Evolutionary conservation across 306 rosid species (phyloP).

Genomic region (Prunus fruticosa): DNA sequence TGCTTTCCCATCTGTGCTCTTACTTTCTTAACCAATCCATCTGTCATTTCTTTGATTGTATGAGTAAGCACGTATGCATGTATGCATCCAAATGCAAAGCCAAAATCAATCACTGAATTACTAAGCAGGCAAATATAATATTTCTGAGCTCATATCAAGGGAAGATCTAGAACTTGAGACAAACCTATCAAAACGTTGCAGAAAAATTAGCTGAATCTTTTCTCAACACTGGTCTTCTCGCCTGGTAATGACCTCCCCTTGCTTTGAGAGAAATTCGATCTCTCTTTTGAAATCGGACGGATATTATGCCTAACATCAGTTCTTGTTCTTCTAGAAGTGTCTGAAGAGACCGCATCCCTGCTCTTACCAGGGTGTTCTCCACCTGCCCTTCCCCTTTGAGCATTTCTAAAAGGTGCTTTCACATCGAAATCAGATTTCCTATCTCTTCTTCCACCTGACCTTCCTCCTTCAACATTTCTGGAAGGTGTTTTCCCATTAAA

Average conservation of each 20-base stretch:
- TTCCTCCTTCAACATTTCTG: conserved; percentile 7
- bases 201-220: not conserved
- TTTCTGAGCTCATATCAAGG: not conserved
- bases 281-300: not conserved
- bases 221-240: not conserved
- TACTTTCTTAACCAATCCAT: not conserved
- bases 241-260: not conserved
- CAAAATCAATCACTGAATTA: not conserved
- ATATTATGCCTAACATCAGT: conserved; percentile 3
- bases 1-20: not conserved
- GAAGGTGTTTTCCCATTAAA: not conserved
- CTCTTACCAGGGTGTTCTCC: conserved; percentile 17
- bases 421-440: conserved; percentile 21
- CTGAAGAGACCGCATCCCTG: conserved; percentile 8
- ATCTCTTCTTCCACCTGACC: not conserved
- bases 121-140: not conserved
- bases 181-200: not conserved
- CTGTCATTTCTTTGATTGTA: not conserved
- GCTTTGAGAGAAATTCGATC: not conserved
- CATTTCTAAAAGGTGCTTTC: conserved; percentile 26
- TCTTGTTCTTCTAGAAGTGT: conserved; percentile 16
- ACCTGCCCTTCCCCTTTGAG: conserved; percentile 24
- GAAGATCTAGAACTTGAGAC: not conserved
- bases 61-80: not conserved
- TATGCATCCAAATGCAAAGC: not conserved